Evolutionary conservation across 345 rosid genomes (phyloP).

Genomic region (Boechera stricta): DNA sequence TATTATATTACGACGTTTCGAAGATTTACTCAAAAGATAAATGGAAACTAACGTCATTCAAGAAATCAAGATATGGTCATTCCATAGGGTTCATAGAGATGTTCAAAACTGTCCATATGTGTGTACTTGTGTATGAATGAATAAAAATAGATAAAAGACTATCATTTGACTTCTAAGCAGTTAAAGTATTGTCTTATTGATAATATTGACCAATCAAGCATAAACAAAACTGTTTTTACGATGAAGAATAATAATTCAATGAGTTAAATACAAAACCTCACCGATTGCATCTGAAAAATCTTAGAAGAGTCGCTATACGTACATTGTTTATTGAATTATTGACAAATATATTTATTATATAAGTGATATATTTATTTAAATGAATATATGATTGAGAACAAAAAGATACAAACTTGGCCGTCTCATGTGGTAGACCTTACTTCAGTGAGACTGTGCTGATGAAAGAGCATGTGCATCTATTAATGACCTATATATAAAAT

Average conservation of each 20-base stretch:
- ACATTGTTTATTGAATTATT: constrained; percentile 16
- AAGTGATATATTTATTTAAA: not conserved
- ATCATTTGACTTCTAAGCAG: constrained; percentile 36
- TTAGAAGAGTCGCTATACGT: constrained; percentile 7
- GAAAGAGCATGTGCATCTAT: constrained; percentile 40
- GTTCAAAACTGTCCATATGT: constrained; percentile 12
- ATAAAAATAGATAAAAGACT: constrained; percentile 5
- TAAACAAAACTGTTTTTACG: constrained; percentile 11
- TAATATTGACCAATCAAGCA: constrained; percentile 31
- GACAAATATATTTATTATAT: not conserved
- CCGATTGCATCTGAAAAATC: constrained; percentile 42
- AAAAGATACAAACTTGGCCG: constrained; percentile 27
- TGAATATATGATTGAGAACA: constrained; percentile 8
- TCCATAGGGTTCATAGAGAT: constrained; percentile 14
- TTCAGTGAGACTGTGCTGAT: constrained; percentile 43
- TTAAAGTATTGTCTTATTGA: constrained; percentile 35
- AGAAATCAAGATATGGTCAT: not conserved
- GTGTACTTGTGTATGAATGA: not conserved
- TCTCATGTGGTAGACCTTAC: constrained; percentile 46
- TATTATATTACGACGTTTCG: not conserved
- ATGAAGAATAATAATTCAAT: not conserved
- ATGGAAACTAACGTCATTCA: not conserved
- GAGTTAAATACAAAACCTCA: constrained; percentile 24
- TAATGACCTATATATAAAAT: constrained; percentile 37
- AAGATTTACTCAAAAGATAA: not conserved